These are phyloP conservation scores for Casaregolazyma lundiana DNA, from an alignment of 1,139 yeast genomes.

Conservation along the genomic window DNA sequence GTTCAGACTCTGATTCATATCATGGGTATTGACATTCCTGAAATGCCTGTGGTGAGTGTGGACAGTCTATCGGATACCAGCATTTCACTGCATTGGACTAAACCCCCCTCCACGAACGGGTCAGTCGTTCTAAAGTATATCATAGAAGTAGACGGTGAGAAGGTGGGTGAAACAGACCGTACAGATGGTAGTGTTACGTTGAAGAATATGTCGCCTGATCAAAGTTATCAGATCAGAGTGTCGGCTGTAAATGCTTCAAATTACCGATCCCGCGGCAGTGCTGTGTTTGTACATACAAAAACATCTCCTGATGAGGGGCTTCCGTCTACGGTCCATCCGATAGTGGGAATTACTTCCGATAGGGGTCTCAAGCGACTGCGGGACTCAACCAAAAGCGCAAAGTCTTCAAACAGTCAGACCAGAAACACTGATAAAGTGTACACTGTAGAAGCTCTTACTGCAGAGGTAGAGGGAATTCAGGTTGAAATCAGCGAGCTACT, in stretches of 20 bases:
- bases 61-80: constrained; percentile 48
- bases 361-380: constrained; percentile 9
- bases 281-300: constrained; percentile 27
- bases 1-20: constrained; percentile 45
- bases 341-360: constrained; percentile 10
- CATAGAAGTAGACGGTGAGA: constrained; percentile 46
- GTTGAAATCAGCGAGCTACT: constrained; percentile 44
- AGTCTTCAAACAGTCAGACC: constrained; percentile 2
- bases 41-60: constrained; percentile 52
- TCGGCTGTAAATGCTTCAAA: constrained; percentile 43
- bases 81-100: constrained; percentile 56
- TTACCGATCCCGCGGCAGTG: constrained; percentile 30
- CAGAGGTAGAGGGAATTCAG: constrained; percentile 46
- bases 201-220: constrained; percentile 43
- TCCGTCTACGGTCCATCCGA: constrained; percentile 15
- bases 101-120: constrained; percentile 28
- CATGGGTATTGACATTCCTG: constrained; percentile 53
- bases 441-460: constrained; percentile 48
- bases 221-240: constrained; percentile 51
- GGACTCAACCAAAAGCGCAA: constrained; percentile 9
- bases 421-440: constrained; percentile 23
- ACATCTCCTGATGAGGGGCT: constrained; percentile 20
- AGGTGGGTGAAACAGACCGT: constrained; percentile 37
- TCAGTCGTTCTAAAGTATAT: constrained; percentile 37
- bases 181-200: constrained; percentile 36